Base-by-base conservation (phyloP, 257 asterid species). In the Solanum piurae region DNA sequence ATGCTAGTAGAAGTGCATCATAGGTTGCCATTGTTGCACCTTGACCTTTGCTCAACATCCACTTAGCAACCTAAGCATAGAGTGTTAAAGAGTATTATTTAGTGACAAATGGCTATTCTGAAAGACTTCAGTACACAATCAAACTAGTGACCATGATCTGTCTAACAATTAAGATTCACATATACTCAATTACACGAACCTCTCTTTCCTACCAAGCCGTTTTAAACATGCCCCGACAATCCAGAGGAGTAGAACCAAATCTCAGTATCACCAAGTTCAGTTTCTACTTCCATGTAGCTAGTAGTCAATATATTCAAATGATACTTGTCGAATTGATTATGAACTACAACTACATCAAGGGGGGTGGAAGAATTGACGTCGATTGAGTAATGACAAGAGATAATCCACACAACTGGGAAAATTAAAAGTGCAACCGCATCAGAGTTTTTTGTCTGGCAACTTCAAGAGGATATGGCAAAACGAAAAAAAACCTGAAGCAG, bases 1-100 rank as follows among this genome's bases (percentile, higher is more conserved):
- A 95, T 77, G 99, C 94, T 85, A 93, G 92, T 40, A 97, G 89
- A 91, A 97, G 98, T 89, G 91, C 72, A 88, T 95, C 98, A 86
- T 97, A 97, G 34, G 99, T 97, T 46, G 93, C 98, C 88, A 74
- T 86, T 42, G 88, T 86, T 49, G 88, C 88, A 46, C 88, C 88
- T 72, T 86, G 88, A 86, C 88, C 88, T 86, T 86, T 86, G 88
- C 84, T 72, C 84, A 86, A 33, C 88, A 86, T 86, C 88, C 88
- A 86, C 88, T 72, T 86, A 38, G 88, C 88, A 37, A 86, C 88
- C 88, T 86, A 42, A 72, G 37, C 58, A 71, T 46, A 42, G 33
- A 46, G 44, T 31, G 69, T 18, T 18, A 82, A 25, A 82, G 71
- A 82, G 86, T 27, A 82, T 82, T 0, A 46, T 27, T 80, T 80